Evolutionary conservation across 352 stramenopile genomes (phyloP), one percentile per base, ranked within the genome.

Genomic region (Globisporangium takayamanum): DNA sequence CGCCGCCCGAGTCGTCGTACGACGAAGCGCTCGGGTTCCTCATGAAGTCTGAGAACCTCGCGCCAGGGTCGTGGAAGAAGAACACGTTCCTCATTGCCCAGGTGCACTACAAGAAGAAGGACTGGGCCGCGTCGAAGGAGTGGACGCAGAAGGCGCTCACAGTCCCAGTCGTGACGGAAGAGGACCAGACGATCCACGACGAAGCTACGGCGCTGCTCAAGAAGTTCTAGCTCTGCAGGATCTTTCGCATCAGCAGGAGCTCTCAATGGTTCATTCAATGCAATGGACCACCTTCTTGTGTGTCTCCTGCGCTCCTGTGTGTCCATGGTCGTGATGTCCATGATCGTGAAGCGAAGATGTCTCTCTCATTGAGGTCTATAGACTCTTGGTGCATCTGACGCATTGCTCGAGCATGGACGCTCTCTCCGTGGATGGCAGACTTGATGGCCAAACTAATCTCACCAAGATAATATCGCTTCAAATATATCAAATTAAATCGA

Each of bases 31-130:
- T 96, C 15, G 57, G 50, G 45, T 91, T 86, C 57, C 70, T 96
- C 42, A 63, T 89, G 18, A 76, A 94, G 66, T 91, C 77, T 47
- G 85, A 96, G 58, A 68, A 77, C 30, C 65, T 96, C 33, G 62
- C 77, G 15, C 80, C 85, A 0, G 71, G 82, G 57, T 75, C 78
- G 59, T 96, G 85, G 85, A 96, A 93, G 69, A 89, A 88, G 63
- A 92, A 92, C 62, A 68, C 82, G 60, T 49, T 93, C 41, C 73
- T 94, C 25, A 84, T 96, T 37, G 83, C 85, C 15, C 75, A 93
- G 49, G 80, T 89, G 36, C 88, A 95, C 68, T 66, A 83, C 54
- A 94, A 95, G 74, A 80, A 88, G 63, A 84, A 82, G 56, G 64
- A 94, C 66, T 70, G 60, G 47, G 63, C 57, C 12, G 72, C 72